These are phyloP conservation scores for Tolypocladium inflatum DNA, from an alignment of 2,329 filamentous ascomycete genomes.

Conservation along the genomic window DNA sequence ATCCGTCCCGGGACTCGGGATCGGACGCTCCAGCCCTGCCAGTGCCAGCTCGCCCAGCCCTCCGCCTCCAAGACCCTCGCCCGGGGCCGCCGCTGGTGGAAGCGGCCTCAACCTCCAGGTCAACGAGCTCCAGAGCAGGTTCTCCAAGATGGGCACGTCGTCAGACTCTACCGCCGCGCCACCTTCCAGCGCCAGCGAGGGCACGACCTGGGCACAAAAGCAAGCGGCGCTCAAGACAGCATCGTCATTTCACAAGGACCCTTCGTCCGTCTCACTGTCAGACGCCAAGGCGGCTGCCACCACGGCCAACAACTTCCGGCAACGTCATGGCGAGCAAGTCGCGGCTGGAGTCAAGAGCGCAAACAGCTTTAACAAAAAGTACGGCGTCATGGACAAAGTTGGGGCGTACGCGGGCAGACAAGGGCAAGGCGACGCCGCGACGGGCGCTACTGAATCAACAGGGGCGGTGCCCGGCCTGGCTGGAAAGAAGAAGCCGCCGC, in stretches of 20 bases:
- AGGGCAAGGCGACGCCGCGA: constrained; percentile 3
- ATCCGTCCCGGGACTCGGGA: constrained; percentile 69
- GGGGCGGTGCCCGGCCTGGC: constrained; percentile 8
- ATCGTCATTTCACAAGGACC: constrained; percentile 48
- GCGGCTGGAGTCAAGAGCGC: constrained; percentile 48
- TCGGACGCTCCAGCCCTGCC: constrained; percentile 37
- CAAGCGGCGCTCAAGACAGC: constrained; percentile 55
- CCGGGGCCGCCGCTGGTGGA: constrained; percentile 8
- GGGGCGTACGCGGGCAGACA: constrained; percentile 16
- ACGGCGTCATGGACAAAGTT: constrained; percentile 37
- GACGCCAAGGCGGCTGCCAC: constrained; percentile 49
- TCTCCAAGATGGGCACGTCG: constrained; percentile 41
- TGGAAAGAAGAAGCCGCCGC: constrained; percentile 44
- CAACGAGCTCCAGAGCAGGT: constrained; percentile 59
- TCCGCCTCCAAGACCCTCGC: constrained; percentile 13
- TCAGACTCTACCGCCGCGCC: constrained; percentile 10
- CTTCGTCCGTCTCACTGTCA: constrained; percentile 48
- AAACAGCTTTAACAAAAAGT: constrained; percentile 50
- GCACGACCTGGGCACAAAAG: constrained; percentile 56
- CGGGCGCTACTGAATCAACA: not conserved
- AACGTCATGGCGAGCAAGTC: constrained; percentile 60
- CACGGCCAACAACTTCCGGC: constrained; percentile 59
- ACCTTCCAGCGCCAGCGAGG: constrained; percentile 29
- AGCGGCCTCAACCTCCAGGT: constrained; percentile 32
- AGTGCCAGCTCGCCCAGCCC: constrained; percentile 16